phyloP scores from a whole-genome alignment of 768 basidiomycete genomes.

The Hygrophorus pudorinus region DNA sequence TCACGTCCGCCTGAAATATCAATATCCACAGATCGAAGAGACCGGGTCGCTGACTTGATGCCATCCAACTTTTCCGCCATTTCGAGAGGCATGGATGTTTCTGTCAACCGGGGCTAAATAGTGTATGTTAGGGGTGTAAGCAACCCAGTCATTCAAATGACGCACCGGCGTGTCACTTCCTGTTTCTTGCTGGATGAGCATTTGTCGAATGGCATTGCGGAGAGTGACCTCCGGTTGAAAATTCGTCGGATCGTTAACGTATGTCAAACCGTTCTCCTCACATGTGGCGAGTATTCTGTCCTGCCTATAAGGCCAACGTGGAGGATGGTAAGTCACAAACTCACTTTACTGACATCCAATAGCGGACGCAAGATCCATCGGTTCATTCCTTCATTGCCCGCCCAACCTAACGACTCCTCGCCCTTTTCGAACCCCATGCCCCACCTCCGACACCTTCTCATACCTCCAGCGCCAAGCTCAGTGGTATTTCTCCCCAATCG shows the following conservation, averaged over 20 bases:
- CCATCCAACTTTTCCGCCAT: slow-evolving; percentile 22
- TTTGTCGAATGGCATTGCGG: slow-evolving; percentile 63
- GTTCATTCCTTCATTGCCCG: slow-evolving; percentile 48
- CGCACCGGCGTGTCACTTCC: slow-evolving; percentile 5
- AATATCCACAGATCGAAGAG: slow-evolving; percentile 11
- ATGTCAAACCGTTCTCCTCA: slow-evolving; percentile 46
- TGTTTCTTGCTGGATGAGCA: slow-evolving; percentile 16
- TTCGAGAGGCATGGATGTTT: slow-evolving; percentile 3
- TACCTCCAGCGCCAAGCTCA: slow-evolving; percentile 50
- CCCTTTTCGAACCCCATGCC: slow-evolving; percentile 54
- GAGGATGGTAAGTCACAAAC: background rate
- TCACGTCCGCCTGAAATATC: slow-evolving; percentile 18
- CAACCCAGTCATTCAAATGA: background rate
- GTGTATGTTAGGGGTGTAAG: background rate
- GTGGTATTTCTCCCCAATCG: slow-evolving; percentile 52
- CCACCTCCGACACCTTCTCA: slow-evolving; percentile 59
- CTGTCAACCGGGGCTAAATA: slow-evolving; percentile 3
- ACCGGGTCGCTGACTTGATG: slow-evolving; percentile 21
- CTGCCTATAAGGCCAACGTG: slow-evolving; percentile 28
- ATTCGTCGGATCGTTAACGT: slow-evolving; percentile 62
- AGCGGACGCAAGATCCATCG: slow-evolving; percentile 68
- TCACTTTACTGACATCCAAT: slow-evolving; percentile 59
- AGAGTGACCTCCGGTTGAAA: slow-evolving; percentile 63
- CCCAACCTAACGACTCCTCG: slow-evolving; percentile 24
- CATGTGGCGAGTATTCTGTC: slow-evolving; percentile 77